Conservation (phyloP, 306 rosid genomes). For the Lithocarpus polystachyus region DNA sequence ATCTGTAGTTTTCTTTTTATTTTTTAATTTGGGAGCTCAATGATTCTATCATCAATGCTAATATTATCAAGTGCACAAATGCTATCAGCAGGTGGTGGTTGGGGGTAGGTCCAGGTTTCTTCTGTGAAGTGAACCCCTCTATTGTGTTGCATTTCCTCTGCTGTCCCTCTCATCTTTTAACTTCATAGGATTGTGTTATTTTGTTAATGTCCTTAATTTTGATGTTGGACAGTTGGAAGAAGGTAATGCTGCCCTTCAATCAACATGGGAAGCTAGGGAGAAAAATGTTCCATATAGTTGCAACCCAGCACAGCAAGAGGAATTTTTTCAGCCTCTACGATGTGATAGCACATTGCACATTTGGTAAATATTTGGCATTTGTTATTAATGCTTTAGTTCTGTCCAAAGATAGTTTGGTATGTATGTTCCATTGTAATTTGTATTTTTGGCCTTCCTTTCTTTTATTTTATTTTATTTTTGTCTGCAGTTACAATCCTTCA, state of each 20-base stretch:
- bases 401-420: no score
- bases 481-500: conserved; percentile 29
- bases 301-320: conserved; percentile 41
- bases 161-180: no score
- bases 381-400: no score
- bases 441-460: background rate
- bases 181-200: background rate
- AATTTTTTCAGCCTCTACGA: conserved; percentile 36
- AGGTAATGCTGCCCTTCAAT: conserved; percentile 28
- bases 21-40: no score
- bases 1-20: no score
- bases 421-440: background rate
- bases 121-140: no score
- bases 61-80: no score
- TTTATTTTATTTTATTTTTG: background rate
- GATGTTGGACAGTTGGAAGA: conserved; percentile 50
- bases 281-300: conserved; percentile 33
- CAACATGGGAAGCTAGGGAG: conserved; percentile 43
- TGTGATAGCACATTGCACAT: conserved; percentile 42
- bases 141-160: no score
- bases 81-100: no score
- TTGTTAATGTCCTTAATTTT: background rate
- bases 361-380: conserved; percentile 35
- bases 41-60: no score
- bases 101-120: no score